phyloP scores from a whole-genome alignment of 139 green algal genomes.

The Gonium pectorale region DNA sequence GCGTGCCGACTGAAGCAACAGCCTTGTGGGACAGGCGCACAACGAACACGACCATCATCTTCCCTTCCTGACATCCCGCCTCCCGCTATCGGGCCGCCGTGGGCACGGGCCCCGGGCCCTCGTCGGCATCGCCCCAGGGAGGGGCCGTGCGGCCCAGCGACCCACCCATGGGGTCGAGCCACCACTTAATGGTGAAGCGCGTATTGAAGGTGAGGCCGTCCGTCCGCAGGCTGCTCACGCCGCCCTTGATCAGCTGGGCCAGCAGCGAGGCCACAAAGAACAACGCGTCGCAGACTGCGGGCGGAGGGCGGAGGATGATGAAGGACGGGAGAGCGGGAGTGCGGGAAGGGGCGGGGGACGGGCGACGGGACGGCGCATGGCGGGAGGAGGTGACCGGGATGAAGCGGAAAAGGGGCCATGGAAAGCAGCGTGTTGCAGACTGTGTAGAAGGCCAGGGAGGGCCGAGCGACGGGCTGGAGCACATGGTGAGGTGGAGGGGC shows the following conservation, averaged over 20 bases:
- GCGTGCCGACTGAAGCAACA: not conserved
- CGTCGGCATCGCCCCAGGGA: not conserved
- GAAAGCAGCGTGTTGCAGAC: not conserved
- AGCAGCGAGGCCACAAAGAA: constrained; percentile 13
- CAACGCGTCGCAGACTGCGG: not conserved
- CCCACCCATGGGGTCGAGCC: constrained; percentile 7
- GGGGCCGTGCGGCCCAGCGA: not conserved
- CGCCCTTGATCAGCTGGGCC: not conserved
- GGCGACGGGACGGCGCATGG: not conserved
- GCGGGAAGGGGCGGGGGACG: not conserved
- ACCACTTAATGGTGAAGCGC: not conserved
- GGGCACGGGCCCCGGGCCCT: not conserved
- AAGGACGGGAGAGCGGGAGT: not conserved
- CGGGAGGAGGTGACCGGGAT: not conserved
- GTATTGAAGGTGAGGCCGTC: not conserved
- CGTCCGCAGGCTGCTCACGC: not conserved
- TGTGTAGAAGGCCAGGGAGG: not conserved
- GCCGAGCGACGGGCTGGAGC: not conserved
- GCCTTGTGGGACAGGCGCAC: not conserved
- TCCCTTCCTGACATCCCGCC: not conserved
- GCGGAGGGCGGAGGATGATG: too few species aligned
- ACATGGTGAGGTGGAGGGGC: not conserved
- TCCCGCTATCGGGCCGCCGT: not conserved
- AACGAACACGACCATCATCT: not conserved
- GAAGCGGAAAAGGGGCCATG: not conserved